Percentiles rank a stretch among this genome's conserved stretches.
Evolutionary conservation across 2,329 filamentous ascomycete genomes (phyloP).

Genomic region (Zymoseptoria passerinii): DNA sequence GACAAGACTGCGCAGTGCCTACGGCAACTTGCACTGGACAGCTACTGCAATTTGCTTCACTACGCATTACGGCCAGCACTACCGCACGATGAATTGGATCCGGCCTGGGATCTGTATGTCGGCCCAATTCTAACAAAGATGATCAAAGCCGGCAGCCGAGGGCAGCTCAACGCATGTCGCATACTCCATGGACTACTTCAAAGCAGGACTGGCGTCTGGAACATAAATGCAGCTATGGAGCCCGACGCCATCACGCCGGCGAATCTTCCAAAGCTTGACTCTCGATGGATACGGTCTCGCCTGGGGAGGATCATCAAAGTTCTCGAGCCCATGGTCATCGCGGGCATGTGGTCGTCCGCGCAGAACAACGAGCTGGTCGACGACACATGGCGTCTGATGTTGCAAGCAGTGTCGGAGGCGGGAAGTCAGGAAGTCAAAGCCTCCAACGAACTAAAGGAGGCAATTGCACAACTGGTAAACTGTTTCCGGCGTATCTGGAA

Average conservation of each 20-base stretch:
- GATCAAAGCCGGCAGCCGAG: conserved; percentile 39
- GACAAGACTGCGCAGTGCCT: conserved; percentile 40
- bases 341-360: conserved; percentile 37
- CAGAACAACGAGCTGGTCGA: conserved; percentile 19
- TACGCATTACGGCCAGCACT: conserved; percentile 69
- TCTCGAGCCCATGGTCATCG: conserved; percentile 46
- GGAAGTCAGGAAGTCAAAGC: conserved; percentile 83
- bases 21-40: conserved; percentile 56
- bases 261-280: conserved; percentile 77
- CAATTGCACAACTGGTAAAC: conserved; percentile 63
- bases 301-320: conserved; percentile 56
- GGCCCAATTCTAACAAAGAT: conserved; percentile 54
- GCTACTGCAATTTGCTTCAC: conserved; percentile 73
- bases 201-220: conserved; percentile 58
- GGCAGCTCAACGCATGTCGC: conserved; percentile 55
- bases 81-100: conserved; percentile 57
- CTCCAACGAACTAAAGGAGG: conserved; percentile 71
- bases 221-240: conserved; percentile 59
- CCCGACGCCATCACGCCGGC: conserved; percentile 46
- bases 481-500: conserved; percentile 64
- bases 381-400: conserved; percentile 39
- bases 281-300: conserved; percentile 78
- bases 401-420: conserved; percentile 57
- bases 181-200: conserved; percentile 69
- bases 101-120: conserved; percentile 71